phyloP scores from a whole-genome alignment of 2,329 filamentous ascomycete genomes.

The Xylaria sp. region DNA sequence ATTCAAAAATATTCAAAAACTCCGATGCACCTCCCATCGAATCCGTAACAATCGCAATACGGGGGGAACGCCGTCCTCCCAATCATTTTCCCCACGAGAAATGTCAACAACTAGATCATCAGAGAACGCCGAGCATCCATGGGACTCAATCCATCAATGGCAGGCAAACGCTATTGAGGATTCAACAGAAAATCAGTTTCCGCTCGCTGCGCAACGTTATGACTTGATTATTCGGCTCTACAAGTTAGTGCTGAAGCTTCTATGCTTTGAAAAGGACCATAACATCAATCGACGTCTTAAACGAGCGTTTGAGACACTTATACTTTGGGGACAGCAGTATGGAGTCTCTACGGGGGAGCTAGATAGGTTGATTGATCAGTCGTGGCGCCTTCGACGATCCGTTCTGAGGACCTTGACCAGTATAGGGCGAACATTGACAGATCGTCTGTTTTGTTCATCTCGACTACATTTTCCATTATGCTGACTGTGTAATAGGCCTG shows the following conservation, averaged over 20 bases:
- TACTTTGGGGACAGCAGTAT: conserved; percentile 22
- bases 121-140: background rate
- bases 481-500: conserved; percentile 5
- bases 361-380: conserved; percentile 13
- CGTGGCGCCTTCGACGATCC: conserved; percentile 15
- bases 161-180: background rate
- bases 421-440: conserved; percentile 15
- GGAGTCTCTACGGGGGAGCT: conserved; percentile 7
- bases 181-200: background rate
- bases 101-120: background rate
- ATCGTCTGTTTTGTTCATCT: conserved; percentile 4
- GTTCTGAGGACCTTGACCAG: conserved; percentile 10
- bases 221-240: conserved; percentile 17
- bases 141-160: conserved; percentile 1
- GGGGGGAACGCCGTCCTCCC: background rate
- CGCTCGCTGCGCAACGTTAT: conserved; percentile 12
- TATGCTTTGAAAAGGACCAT: background rate
- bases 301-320: conserved; percentile 20
- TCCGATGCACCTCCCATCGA: background rate
- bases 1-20: background rate
- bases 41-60: background rate
- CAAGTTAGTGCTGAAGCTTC: conserved; percentile 4
- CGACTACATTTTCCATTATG: background rate
- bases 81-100: background rate
- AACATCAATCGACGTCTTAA: conserved; percentile 9